A percentile compares a stretch with the other conserved stretches of the same genome.
phyloP scores from a whole-genome alignment of 495 filamentous ascomycete genomes.

The Poronia punctata region DNA sequence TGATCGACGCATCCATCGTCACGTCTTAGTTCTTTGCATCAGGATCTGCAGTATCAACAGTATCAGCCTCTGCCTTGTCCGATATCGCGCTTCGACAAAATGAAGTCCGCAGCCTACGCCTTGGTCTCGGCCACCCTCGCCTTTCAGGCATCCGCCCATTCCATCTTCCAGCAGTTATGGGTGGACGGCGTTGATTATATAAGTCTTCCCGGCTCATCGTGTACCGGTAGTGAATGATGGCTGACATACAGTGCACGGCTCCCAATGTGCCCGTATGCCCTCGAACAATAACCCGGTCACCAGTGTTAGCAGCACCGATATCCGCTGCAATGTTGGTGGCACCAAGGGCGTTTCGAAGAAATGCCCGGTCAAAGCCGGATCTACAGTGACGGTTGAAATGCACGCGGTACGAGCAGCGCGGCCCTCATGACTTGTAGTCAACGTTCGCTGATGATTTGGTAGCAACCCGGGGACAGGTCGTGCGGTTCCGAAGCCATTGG shows the following conservation, averaged over 20 bases:
- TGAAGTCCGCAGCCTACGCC: conserved; percentile 26
- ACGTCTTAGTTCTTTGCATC: background rate
- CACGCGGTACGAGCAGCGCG: conserved; percentile 25
- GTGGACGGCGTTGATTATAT: conserved; percentile 33
- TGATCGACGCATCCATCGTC: background rate
- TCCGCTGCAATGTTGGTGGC: conserved; percentile 32
- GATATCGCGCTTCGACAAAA: conserved; percentile 15
- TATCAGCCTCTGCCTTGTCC: conserved; percentile 1
- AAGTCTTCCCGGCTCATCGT: conserved; percentile 12
- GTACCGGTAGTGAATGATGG: background rate
- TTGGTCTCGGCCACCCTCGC: conserved; percentile 19
- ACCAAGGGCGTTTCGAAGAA: conserved; percentile 15
- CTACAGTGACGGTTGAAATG: conserved; percentile 43
- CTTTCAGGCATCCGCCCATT: conserved; percentile 27
- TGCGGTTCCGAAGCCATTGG: conserved; percentile 42
- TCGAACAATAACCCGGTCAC: conserved; percentile 33
- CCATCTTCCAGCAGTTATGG: conserved; percentile 32
- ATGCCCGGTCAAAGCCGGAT: conserved; percentile 31
- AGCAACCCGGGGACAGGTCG: conserved; percentile 39
- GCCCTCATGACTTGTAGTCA: conserved; percentile 3
- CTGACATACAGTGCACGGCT: conserved; percentile 15
- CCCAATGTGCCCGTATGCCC: conserved; percentile 30
- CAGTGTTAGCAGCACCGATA: conserved; percentile 33
- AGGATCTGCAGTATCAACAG: background rate
- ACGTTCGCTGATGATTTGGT: conserved; percentile 22